phyloP scores from a whole-genome alignment of 139 green algal genomes.

The Medakamo hakoo region DNA sequence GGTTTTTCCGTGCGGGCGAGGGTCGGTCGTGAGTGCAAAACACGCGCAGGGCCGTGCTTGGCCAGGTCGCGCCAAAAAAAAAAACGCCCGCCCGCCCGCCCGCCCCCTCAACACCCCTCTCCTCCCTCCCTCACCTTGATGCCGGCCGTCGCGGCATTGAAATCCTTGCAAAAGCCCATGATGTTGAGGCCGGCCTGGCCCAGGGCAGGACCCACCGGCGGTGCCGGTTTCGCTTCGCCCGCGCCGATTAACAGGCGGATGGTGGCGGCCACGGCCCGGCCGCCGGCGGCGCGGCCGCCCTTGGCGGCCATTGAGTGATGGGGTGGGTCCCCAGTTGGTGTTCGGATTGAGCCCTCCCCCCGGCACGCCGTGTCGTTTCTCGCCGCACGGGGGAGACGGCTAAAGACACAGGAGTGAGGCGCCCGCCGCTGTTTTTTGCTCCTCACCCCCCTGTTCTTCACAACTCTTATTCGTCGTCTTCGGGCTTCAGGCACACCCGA shows the following conservation, averaged over 20 bases:
- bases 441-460: too few species aligned
- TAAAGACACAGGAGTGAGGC: too few species aligned
- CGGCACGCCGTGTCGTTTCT: not conserved
- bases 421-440: not conserved
- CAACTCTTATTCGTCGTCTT: too few species aligned
- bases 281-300: too few species aligned
- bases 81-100: not conserved
- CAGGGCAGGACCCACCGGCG: constrained; percentile 83
- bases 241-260: constrained; percentile 86
- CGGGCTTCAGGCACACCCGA: not conserved
- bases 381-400: too few species aligned
- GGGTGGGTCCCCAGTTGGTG: too few species aligned
- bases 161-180: constrained; percentile 98
- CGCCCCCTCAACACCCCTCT: not conserved
- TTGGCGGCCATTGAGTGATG: constrained; percentile 20
- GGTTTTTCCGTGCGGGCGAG: too few species aligned
- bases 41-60: not conserved
- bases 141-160: constrained; percentile 85
- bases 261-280: constrained; percentile 37
- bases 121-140: constrained; percentile 36
- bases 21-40: not conserved
- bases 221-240: constrained; percentile 80
- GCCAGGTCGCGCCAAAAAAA: not conserved
- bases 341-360: too few species aligned
- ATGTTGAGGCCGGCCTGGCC: constrained; percentile 95